Evolutionary conservation across 176 grass and related monocot species (phyloP).

Genomic region (Oryza longistaminata): DNA sequence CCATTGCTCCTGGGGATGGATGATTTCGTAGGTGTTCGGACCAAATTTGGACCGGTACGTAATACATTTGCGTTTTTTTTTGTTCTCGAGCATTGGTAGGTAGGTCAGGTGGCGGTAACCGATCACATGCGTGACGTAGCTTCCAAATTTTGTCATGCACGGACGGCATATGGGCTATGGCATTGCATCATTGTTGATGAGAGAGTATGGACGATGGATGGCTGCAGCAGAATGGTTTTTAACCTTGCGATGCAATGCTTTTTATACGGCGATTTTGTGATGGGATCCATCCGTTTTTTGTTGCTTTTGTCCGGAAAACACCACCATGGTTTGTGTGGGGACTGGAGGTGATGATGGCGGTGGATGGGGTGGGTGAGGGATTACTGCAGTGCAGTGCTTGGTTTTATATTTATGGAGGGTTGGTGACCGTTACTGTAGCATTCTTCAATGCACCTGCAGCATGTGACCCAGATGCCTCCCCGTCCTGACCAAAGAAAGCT

Average conservation of each 20-base stretch:
- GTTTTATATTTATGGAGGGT: neutral
- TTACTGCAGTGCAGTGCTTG: neutral
- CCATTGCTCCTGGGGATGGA: neutral
- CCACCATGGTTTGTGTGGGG: neutral
- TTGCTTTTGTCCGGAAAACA: neutral
- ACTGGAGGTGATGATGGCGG: neutral
- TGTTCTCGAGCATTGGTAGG: neutral
- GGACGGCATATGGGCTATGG: neutral
- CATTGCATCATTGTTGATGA: neutral
- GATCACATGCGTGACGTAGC: neutral
- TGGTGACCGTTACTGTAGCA: neutral
- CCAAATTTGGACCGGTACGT: neutral
- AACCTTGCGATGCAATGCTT: neutral
- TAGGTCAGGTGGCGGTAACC: neutral
- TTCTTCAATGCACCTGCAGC: conserved; percentile 4
- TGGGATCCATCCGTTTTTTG: neutral
- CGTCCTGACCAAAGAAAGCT: too few species aligned
- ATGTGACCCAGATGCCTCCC: neutral
- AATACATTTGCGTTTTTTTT: neutral
- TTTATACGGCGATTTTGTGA: too few species aligned
- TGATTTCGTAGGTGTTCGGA: neutral
- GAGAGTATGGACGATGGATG: neutral
- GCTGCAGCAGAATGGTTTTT: neutral
- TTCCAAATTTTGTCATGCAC: neutral
- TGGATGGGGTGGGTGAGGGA: neutral